Conservation (phyloP, 164 flowering plant genomes). For the Nelumbo lutea region DNA sequence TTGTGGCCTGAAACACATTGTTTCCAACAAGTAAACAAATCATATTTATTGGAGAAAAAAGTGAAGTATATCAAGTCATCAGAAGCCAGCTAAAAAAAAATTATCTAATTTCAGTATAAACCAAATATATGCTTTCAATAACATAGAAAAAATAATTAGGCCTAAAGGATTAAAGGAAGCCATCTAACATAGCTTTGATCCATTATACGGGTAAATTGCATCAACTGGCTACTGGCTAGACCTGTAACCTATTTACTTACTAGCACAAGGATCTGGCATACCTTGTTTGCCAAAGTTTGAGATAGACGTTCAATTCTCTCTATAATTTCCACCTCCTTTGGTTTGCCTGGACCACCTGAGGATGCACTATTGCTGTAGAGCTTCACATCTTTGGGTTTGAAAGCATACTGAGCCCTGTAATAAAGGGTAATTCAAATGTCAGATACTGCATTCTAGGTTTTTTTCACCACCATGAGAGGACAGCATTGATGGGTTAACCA, state of each 20-base stretch:
- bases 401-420: conserved; percentile 59
- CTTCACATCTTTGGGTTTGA: conserved; percentile 71
- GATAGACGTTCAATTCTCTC: conserved; percentile 55
- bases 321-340: conserved; percentile 51
- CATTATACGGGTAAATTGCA: neutral
- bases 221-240: neutral
- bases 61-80: no score
- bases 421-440: conserved; percentile 1
- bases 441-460: neutral
- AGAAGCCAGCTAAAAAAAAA: no score
- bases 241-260: neutral
- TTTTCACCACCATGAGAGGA: neutral
- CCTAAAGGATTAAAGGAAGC: neutral
- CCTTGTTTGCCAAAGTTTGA: conserved; percentile 56
- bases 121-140: no score
- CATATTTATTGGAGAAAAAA: no score
- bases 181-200: neutral
- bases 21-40: conserved; percentile 4
- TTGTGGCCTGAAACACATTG: conserved; percentile 35
- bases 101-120: no score
- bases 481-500: neutral
- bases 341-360: conserved; percentile 18
- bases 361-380: conserved; percentile 25
- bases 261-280: conserved; percentile 12
- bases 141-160: no score